phyloP scores from a whole-genome alignment of 2,329 filamentous ascomycete species.

The Cladosporium sp. region DNA sequence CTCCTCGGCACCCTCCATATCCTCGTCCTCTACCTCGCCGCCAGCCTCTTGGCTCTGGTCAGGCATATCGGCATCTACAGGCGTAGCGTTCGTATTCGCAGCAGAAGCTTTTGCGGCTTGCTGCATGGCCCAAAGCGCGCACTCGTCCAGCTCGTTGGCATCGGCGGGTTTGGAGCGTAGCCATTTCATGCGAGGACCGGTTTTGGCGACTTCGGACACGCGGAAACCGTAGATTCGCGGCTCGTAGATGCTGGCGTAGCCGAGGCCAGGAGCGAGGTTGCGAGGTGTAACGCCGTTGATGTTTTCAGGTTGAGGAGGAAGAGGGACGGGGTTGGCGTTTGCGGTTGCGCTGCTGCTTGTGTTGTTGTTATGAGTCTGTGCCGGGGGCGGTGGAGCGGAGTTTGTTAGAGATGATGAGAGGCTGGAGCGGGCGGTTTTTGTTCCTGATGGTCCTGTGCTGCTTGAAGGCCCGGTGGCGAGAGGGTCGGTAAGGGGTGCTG shows the following conservation, averaged over 20 bases:
- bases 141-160: constrained; percentile 79
- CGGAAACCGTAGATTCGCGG: constrained; percentile 95
- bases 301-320: constrained; percentile 46
- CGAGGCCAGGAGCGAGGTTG: constrained; percentile 86
- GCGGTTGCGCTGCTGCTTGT: constrained; percentile 9
- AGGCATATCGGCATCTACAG: constrained; percentile 27
- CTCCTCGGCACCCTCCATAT: constrained; percentile 23
- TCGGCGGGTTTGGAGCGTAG: constrained; percentile 77
- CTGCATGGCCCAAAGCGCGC: constrained; percentile 34
- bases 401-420: constrained; percentile 28
- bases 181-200: constrained; percentile 96
- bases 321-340: constrained; percentile 2
- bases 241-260: constrained; percentile 80
- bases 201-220: constrained; percentile 83
- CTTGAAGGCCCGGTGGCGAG: constrained; percentile 9
- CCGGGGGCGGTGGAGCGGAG: constrained; percentile 24
- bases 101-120: constrained; percentile 13
- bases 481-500: constrained; percentile 15
- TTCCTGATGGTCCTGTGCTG: constrained; percentile 15
- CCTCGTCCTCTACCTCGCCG: constrained; percentile 28
- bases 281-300: constrained; percentile 84
- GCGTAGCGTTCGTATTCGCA: constrained; percentile 9
- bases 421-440: constrained; percentile 23
- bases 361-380: background rate
- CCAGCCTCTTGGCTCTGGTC: constrained; percentile 25